phyloP scores from a whole-genome alignment of 2,329 filamentous ascomycete species.

The Cytospora schulzeri region DNA sequence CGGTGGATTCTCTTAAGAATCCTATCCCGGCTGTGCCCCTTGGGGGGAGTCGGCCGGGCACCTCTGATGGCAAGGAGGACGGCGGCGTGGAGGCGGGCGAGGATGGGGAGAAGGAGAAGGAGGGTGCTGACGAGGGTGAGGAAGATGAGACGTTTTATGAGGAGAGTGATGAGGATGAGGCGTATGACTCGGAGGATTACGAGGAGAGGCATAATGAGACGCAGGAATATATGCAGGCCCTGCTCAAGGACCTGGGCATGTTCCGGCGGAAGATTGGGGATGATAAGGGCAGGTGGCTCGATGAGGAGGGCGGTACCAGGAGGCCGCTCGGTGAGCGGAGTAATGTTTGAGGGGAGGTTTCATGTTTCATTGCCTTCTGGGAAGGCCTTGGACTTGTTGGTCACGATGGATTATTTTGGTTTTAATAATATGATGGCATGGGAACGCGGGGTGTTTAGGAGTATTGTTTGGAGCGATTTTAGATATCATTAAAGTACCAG shows the following conservation, averaged over 20 bases:
- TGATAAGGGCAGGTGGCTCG: conserved; percentile 73
- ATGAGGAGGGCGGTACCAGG: conserved; percentile 60
- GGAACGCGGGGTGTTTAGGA: conserved; percentile 25
- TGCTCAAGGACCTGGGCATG: conserved; percentile 77
- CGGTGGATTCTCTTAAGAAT: conserved; percentile 84
- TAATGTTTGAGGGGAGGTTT: conserved; percentile 38
- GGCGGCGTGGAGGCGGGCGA: conserved; percentile 32
- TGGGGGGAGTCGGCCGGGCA: conserved; percentile 35
- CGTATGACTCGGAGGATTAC: conserved; percentile 52
- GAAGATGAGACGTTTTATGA: conserved; percentile 47
- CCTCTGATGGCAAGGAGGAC: conserved; percentile 34
- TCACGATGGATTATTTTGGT: neutral
- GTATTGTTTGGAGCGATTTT: neutral
- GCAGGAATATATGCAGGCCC: conserved; percentile 81
- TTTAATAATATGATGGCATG: neutral
- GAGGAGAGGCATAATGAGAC: conserved; percentile 63
- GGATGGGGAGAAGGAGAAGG: conserved; percentile 26
- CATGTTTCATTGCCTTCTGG: neutral
- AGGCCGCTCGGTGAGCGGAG: conserved; percentile 49
- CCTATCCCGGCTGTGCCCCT: conserved; percentile 71
- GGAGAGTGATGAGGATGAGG: conserved; percentile 60
- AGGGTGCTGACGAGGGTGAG: conserved; percentile 24
- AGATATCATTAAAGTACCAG: neutral
- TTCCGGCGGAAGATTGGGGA: conserved; percentile 87
- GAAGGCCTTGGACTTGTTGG: no score